A percentile compares a stretch with the other conserved stretches of the same genome.
phyloP scores from a whole-genome alignment of 2,329 filamentous ascomycete species.

The Neospermospora avenae region DNA sequence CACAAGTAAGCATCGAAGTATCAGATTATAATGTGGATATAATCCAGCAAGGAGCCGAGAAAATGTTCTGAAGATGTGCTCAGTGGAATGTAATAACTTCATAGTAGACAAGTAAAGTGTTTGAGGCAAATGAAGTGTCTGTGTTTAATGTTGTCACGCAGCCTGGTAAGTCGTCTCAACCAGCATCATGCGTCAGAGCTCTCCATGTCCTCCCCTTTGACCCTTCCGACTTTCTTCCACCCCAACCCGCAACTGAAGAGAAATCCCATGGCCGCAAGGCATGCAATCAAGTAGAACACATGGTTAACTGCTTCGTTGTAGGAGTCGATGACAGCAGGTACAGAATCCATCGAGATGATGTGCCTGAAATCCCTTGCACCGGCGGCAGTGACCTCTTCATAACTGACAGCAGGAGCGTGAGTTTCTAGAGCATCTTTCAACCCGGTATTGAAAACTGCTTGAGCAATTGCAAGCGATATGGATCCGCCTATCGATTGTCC shows the following conservation, averaged over 20 bases:
- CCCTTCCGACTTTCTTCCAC: slow-evolving; percentile 44
- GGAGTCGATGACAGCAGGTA: slow-evolving; percentile 39
- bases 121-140: neutral
- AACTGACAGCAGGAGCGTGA: slow-evolving; percentile 36
- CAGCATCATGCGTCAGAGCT: neutral
- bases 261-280: slow-evolving; percentile 13
- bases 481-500: slow-evolving; percentile 34
- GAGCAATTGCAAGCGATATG: slow-evolving; percentile 31
- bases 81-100: no score
- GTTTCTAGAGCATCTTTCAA: slow-evolving; percentile 35
- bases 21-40: neutral
- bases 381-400: slow-evolving; percentile 38
- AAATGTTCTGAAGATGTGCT: neutral
- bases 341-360: slow-evolving; percentile 32
- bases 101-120: slow-evolving; percentile 20
- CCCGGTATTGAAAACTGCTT: slow-evolving; percentile 35
- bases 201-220: slow-evolving; percentile 4
- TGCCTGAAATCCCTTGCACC: slow-evolving; percentile 40
- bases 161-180: neutral
- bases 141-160: neutral
- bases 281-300: slow-evolving; percentile 26
- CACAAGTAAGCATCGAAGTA: neutral
- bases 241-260: slow-evolving; percentile 41
- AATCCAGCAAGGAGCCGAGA: no score
- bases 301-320: slow-evolving; percentile 37